Evolutionary conservation across 306 rosid species (phyloP), one percentile per base, ranked within the genome.

Genomic region (Casuarina glauca): DNA sequence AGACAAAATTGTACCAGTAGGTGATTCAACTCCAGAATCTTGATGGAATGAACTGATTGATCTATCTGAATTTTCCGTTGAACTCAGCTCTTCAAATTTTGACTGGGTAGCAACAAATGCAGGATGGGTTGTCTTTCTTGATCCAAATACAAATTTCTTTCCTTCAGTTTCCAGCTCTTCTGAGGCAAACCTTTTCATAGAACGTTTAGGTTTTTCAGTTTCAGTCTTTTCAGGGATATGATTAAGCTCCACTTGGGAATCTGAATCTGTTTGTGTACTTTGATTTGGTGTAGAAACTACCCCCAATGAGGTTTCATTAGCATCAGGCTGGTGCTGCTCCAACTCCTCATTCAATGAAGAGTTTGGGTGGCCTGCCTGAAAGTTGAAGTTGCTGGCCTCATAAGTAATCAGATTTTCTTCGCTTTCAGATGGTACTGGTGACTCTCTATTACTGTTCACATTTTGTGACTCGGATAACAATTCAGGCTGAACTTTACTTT

Each of bases 161-260:
- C 83, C 91, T 52, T 92, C 98, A n/a, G 88, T 77, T 86, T 94
- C 97, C 50, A 87, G 85, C 81, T 83, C 82, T 36, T 94, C 93
- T 1, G 95, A 71, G 74, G 91, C 89, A 79, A 80, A 26, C 81
- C 91, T 81, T 82, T 90, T 82, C 78, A 68, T 73, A 71, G 95
- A 86, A 77, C 73, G 88, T 76, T 86, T 84, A 48, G 74, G 82
- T 75, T 81, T 90, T 44, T 89, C 91, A 63, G 61, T 76, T 79
- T 83, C 94, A 81, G 79, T 86, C 72, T 82, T 83, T 79, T 36
- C 88, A 42, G 79, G 76, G 75, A 57, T 63, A 75, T 90, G 76
- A 74, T 74, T 77, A 75, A 70, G 67, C 85, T 82, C 92, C 72
- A 70, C 66, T 15, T 72, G 74, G 26, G 75, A 75, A 80, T 72